Evolutionary conservation across 2,329 filamentous ascomycete species (phyloP).

Genomic region (Zymoseptoria pseudotritici): DNA sequence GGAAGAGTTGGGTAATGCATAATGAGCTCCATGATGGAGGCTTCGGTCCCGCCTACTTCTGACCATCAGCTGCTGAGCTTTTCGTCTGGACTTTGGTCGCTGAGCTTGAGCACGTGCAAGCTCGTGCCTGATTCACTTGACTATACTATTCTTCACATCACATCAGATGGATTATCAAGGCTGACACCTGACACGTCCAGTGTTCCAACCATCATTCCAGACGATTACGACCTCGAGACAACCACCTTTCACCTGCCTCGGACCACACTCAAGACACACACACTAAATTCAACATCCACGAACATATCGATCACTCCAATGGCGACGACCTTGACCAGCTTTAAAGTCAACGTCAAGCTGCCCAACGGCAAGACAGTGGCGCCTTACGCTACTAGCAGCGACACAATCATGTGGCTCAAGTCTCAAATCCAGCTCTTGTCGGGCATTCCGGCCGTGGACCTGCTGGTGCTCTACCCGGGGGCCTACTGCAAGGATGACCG

Average conservation of each 20-base stretch:
- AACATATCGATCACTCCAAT: neutral
- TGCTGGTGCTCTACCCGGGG: neutral
- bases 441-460: neutral
- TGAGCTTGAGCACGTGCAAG: too few relatives aligned
- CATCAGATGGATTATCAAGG: too few relatives aligned
- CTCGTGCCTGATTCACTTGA: too few relatives aligned
- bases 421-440: neutral
- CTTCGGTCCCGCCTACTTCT: too few relatives aligned
- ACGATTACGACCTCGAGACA: too few relatives aligned
- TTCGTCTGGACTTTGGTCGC: too few relatives aligned
- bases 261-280: neutral
- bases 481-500: neutral
- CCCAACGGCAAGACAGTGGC: neutral
- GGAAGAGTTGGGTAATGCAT: neutral
- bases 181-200: too few relatives aligned
- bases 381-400: neutral
- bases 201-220: too few relatives aligned
- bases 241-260: neutral
- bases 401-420: neutral
- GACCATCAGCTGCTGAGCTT: too few relatives aligned
- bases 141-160: too few relatives aligned
- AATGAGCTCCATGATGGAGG: neutral
- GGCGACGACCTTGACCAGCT: neutral
- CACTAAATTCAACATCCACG: neutral
- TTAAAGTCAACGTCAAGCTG: neutral